These are phyloP conservation scores for Pichia sp. DNA, from an alignment of 1,139 yeast species.

Conservation along the genomic window DNA sequence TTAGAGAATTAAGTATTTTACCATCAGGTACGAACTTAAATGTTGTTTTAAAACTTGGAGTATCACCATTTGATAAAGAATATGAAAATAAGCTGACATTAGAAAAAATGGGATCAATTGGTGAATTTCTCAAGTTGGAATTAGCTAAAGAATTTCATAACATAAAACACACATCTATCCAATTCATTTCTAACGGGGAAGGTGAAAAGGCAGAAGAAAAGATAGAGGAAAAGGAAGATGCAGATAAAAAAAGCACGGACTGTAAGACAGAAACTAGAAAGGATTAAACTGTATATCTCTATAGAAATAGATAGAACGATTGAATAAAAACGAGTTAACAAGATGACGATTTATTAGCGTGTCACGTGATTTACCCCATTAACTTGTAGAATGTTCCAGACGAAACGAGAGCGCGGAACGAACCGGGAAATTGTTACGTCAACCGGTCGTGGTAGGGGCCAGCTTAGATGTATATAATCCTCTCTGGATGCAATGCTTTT, in stretches of 20 bases:
- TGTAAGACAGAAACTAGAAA: neutral
- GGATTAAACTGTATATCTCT: too few species aligned
- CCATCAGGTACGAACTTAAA: conserved; percentile 67
- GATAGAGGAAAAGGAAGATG: conserved; percentile 3
- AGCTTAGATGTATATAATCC: too few species aligned
- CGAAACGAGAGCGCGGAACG: too few species aligned
- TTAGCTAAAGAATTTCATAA: conserved; percentile 31
- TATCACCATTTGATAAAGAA: conserved; percentile 33
- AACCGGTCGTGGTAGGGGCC: too few species aligned
- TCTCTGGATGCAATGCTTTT: too few species aligned
- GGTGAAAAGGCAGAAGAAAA: neutral
- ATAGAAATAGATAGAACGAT: too few species aligned
- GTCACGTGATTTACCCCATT: too few species aligned
- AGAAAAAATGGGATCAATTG: conserved; percentile 41
- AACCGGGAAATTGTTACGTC: too few species aligned
- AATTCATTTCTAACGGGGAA: conserved; percentile 24
- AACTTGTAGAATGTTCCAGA: neutral
- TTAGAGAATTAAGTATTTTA: conserved; percentile 49
- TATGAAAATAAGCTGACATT: conserved; percentile 41
- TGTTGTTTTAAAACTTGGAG: conserved; percentile 36
- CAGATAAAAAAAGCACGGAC: neutral
- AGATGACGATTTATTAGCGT: too few species aligned
- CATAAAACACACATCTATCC: conserved; percentile 33
- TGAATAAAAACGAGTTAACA: too few species aligned
- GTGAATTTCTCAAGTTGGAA: conserved; percentile 28